Percentiles rank a stretch among this genome's conserved stretches.
These are phyloP conservation scores for Xylaria castorea DNA, from an alignment of 495 filamentous ascomycete species.

Conservation along the genomic window DNA sequence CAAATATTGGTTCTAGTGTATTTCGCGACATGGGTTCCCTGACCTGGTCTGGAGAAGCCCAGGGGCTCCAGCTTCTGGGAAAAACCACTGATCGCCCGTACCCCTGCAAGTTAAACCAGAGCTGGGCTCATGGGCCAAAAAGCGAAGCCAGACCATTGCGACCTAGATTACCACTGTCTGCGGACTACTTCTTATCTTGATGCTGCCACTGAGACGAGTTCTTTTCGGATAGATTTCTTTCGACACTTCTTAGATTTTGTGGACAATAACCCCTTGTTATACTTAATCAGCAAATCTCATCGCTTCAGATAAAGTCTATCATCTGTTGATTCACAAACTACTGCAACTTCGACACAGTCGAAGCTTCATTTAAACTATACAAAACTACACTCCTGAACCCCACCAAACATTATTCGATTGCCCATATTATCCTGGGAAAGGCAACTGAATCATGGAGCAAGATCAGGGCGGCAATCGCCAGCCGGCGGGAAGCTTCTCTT, in stretches of 20 bases:
- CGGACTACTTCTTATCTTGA: constrained; percentile 6
- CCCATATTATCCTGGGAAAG: neutral
- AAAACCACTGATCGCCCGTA: constrained; percentile 17
- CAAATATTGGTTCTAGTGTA: neutral
- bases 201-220: neutral
- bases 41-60: constrained; percentile 17
- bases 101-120: constrained; percentile 12
- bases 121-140: constrained; percentile 17
- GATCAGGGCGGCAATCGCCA: constrained; percentile 22
- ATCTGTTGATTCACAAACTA: neutral
- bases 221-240: neutral
- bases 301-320: neutral
- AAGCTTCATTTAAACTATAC: constrained; percentile 2
- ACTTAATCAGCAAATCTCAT: neutral
- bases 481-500: constrained; percentile 31
- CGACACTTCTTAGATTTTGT: neutral
- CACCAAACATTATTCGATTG: neutral
- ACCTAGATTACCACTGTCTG: constrained; percentile 11
- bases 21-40: constrained; percentile 2
- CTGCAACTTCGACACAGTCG: neutral
- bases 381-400: neutral
- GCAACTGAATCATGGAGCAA: constrained; percentile 34
- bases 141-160: constrained; percentile 16
- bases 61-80: constrained; percentile 21
- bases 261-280: neutral